A percentile compares a stretch with the other conserved stretches of the same genome.
Conservation (phyloP, 495 filamentous ascomycete species). For the Podospora australis region DNA sequence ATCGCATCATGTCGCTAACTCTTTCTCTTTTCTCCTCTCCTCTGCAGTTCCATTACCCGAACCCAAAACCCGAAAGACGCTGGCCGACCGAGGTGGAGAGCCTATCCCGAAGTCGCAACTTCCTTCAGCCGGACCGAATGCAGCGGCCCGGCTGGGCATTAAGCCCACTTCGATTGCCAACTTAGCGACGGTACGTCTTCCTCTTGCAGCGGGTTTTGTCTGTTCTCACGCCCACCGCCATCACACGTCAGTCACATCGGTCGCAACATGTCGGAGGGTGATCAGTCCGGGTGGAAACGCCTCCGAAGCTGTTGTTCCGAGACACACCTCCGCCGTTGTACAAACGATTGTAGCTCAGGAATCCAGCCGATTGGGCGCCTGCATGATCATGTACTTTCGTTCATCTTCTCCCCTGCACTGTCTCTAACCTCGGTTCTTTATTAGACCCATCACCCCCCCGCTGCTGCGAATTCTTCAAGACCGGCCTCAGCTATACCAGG, state of each 20-base stretch:
- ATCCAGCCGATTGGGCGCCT: neutral
- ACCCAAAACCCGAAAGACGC: constrained; percentile 53
- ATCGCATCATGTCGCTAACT: too few relatives aligned
- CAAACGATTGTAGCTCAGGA: neutral
- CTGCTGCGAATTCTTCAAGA: constrained; percentile 6
- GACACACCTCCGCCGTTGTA: neutral
- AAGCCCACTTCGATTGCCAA: constrained; percentile 14
- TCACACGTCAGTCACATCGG: neutral
- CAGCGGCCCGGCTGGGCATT: constrained; percentile 2
- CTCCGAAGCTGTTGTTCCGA: constrained; percentile 1
- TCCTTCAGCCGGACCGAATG: constrained; percentile 5
- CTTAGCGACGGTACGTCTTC: neutral
- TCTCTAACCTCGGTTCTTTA: neutral
- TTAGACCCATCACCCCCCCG: constrained; percentile 6
- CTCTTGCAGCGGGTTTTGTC: neutral
- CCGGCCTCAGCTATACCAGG: constrained; percentile 10
- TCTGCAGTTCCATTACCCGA: constrained; percentile 40
- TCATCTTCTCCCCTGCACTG: neutral
- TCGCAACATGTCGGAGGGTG: neutral
- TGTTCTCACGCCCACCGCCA: neutral
- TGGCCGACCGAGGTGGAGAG: constrained; percentile 51
- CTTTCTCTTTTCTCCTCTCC: too few relatives aligned
- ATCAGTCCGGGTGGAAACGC: constrained; percentile 1
- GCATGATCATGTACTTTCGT: constrained; percentile 1
- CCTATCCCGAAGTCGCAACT: constrained; percentile 24